Base-by-base conservation (phyloP, 176 grass and related monocot species). In the Dactylis glomerata region DNA sequence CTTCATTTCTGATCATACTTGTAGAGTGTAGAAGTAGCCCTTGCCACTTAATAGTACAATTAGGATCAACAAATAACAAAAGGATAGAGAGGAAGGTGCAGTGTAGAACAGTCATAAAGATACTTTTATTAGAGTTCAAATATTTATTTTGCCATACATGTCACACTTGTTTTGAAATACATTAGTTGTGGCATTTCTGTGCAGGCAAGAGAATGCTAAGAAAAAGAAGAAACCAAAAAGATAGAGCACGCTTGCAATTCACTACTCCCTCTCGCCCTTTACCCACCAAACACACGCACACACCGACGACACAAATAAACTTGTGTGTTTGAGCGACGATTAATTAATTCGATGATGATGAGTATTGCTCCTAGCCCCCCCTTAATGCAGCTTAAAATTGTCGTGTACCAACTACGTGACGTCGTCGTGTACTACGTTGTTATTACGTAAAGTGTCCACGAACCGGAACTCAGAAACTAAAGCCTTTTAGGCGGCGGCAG, bases 141-240 rank as follows among this genome's bases (percentile, higher is more conserved):
- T 38, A 28, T 67, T 83, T 78, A 28, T 78, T 86, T 86, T 24
- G 33, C 41, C 54, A 73, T 51, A 55, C 81, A 72, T 57, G 68
- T 31, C 68, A 75, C 68, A 67, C 42, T 65, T 19, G 33, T 86
- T 67, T 30, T 37, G 55, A 36, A 34, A 61, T 55, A 79, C 65
- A 86, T 86, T 28, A 86, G 83, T 27, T 65, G 34, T 77, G 62
- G 63, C 31, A 20, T 68, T 85, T 72, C n/a, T 89, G 54, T 66
- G 68, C 50, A 75, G 31, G 73, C 73, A 31, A 49, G 11, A 73
- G 22, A 82, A 73, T 34, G 30, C 26, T 82, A 78, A 20, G 17
- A 59, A 15, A 59, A 46, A 62, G 19, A 62, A 33, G 22, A 55
- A 72, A 37, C 46, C 45, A 57, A 45, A 80, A 84, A 89, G 38